A percentile compares a stretch with the other conserved stretches of the same genome.
phyloP scores from a whole-genome alignment of 163 green algal species.

The Scenedesmus sp. region DNA sequence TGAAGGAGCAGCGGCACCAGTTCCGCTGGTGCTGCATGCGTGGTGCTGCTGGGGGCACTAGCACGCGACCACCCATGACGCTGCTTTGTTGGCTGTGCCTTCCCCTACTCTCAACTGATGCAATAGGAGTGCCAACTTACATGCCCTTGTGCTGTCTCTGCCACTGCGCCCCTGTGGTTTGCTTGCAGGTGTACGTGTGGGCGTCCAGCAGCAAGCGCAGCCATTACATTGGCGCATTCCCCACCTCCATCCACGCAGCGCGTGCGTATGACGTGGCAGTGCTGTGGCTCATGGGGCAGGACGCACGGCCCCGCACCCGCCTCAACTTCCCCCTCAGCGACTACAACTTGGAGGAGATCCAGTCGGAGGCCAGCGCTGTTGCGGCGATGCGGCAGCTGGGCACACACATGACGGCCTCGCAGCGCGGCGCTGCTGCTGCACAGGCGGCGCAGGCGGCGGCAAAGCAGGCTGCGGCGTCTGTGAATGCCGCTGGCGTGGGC shows the following conservation, averaged over 20 bases:
- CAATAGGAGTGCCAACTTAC: neutral
- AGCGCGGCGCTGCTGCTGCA: slow-evolving; percentile 12
- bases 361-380: slow-evolving; percentile 38
- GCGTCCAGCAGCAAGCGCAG: slow-evolving; percentile 70
- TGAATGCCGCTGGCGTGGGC: neutral
- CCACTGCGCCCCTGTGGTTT: neutral
- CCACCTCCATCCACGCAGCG: slow-evolving; percentile 85
- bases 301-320: slow-evolving; percentile 60
- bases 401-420: slow-evolving; percentile 4
- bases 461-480: slow-evolving; percentile 19
- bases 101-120: neutral
- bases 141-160: neutral
- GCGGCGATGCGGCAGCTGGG: slow-evolving; percentile 48
- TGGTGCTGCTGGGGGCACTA: too few relatives aligned
- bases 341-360: slow-evolving; percentile 68
- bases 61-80: too few relatives aligned
- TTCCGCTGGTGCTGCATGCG: too few relatives aligned
- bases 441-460: slow-evolving; percentile 31
- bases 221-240: slow-evolving; percentile 80
- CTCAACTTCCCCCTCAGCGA: slow-evolving; percentile 76
- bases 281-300: slow-evolving; percentile 53
- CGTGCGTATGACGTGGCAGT: slow-evolving; percentile 85
- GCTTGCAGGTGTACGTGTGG: slow-evolving; percentile 68
- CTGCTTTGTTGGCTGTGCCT: too few relatives aligned
- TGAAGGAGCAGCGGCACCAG: too few relatives aligned